These are phyloP conservation scores for Penicillium pulvis DNA, from an alignment of 495 filamentous ascomycete genomes.

Conservation along the genomic window DNA sequence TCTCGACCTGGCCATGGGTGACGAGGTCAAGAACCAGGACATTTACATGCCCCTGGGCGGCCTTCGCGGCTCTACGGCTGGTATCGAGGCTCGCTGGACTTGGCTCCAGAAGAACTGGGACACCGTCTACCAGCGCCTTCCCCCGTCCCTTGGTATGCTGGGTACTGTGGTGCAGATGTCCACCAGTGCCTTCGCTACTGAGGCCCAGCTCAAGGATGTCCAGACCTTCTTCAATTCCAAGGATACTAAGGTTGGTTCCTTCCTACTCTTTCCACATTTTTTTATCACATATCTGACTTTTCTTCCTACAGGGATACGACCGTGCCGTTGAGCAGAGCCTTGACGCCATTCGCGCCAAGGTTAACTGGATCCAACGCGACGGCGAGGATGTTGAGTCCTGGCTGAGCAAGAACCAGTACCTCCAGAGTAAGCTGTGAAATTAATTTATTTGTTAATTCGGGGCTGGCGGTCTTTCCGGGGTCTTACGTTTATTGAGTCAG, in stretches of 20 bases:
- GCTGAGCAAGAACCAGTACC: constrained; percentile 60
- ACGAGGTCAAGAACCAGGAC: constrained; percentile 93
- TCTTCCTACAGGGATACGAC: constrained; percentile 52
- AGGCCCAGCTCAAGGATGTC: constrained; percentile 73
- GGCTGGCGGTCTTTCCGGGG: not conserved
- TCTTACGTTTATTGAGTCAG: constrained; percentile 1
- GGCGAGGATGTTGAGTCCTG: constrained; percentile 60
- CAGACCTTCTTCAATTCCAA: constrained; percentile 77
- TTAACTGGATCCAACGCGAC: constrained; percentile 64
- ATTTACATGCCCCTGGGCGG: constrained; percentile 86
- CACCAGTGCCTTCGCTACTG: constrained; percentile 77
- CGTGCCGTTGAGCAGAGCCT: constrained; percentile 62
- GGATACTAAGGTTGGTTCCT: constrained; percentile 68
- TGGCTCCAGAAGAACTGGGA: constrained; percentile 92
- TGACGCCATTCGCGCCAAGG: constrained; percentile 62
- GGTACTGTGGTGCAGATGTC: constrained; percentile 81
- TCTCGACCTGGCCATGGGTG: constrained; percentile 70
- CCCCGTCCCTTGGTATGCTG: constrained; percentile 81
- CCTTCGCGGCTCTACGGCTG: constrained; percentile 74
- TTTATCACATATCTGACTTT: constrained; percentile 16
- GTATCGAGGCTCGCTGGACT: constrained; percentile 76
- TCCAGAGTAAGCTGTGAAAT: constrained; percentile 48
- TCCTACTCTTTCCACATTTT: not conserved
- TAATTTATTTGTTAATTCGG: not conserved
- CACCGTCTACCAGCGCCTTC: constrained; percentile 69